These are phyloP conservation scores for Sanghuangporus weigelae DNA, from an alignment of 1,284 basidiomycete species.

Conservation along the genomic window DNA sequence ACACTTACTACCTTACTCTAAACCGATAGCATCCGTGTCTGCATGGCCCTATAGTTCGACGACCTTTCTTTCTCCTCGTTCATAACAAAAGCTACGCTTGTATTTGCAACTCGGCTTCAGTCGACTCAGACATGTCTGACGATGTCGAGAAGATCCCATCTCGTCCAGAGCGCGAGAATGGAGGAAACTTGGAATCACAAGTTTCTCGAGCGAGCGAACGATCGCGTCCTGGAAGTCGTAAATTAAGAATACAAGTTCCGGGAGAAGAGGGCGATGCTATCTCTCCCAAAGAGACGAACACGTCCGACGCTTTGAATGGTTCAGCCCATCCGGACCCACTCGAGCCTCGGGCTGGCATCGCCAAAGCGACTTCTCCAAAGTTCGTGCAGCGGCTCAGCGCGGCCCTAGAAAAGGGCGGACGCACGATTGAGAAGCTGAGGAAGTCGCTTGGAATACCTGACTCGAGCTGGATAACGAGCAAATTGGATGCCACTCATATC, in stretches of 20 bases:
- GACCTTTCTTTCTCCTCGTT: too few relatives aligned
- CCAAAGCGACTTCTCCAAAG: neutral
- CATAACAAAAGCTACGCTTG: too few relatives aligned
- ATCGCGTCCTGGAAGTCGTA: neutral
- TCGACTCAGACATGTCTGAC: too few relatives aligned
- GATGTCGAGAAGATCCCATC: too few relatives aligned
- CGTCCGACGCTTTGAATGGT: neutral
- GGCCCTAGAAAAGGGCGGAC: neutral
- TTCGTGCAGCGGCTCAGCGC: neutral
- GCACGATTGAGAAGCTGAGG: neutral
- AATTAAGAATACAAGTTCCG: neutral
- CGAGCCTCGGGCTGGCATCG: neutral
- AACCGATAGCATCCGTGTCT: too few relatives aligned
- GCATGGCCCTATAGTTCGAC: too few relatives aligned
- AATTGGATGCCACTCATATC: conserved; percentile 11
- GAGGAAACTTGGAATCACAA: neutral
- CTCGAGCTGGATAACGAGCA: conserved; percentile 7
- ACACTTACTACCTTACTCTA: too few relatives aligned
- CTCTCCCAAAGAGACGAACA: neutral
- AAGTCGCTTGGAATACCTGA: neutral
- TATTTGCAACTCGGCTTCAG: too few relatives aligned
- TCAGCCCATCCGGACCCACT: neutral
- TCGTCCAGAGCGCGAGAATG: neutral
- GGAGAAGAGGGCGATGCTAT: neutral
- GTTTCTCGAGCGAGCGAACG: neutral